Percentiles rank a stretch among this genome's conserved stretches.
Conservation (phyloP, 2,329 filamentous ascomycete species). For the Biscogniauxia sp. region DNA sequence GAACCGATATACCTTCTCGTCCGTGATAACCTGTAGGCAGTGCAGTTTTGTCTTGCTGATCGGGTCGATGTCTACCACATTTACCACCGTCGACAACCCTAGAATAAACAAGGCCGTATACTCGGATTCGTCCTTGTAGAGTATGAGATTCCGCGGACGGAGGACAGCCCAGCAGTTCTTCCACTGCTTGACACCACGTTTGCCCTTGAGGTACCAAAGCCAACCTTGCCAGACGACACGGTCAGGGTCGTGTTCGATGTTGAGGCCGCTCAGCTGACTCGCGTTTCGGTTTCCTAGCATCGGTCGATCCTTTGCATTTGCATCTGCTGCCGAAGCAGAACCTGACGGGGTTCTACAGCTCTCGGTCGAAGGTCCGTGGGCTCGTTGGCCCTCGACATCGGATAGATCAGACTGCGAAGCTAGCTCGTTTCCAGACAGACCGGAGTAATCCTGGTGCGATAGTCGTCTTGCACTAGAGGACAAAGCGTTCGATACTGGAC, state of each 20-base stretch:
- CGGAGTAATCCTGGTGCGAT: constrained; percentile 66
- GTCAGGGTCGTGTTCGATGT: constrained; percentile 67
- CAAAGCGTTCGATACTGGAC: constrained; percentile 35
- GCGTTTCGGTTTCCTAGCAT: constrained; percentile 49
- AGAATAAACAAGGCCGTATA: constrained; percentile 84
- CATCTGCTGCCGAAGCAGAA: constrained; percentile 29
- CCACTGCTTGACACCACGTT: constrained; percentile 84
- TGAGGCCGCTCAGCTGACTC: constrained; percentile 61
- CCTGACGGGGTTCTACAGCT: constrained; percentile 44
- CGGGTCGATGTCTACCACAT: constrained; percentile 89
- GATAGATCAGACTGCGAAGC: constrained; percentile 87
- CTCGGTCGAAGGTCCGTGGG: constrained; percentile 52
- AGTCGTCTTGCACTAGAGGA: constrained; percentile 43
- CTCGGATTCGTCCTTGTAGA: constrained; percentile 92
- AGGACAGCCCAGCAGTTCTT: constrained; percentile 93
- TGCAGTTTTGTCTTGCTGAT: constrained; percentile 79
- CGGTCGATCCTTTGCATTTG: constrained; percentile 31
- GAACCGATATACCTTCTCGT: constrained; percentile 81
- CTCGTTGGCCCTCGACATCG: constrained; percentile 56
- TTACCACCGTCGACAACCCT: constrained; percentile 74
- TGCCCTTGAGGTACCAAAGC: constrained; percentile 79
- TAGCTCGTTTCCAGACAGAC: constrained; percentile 61
- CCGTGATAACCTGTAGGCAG: constrained; percentile 90
- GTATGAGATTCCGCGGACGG: constrained; percentile 75
- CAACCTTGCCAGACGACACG: constrained; percentile 93